Percentiles rank a stretch among this genome's conserved stretches.
phyloP scores from a whole-genome alignment of 177 flowering plant species.

The Vitis hybrid region DNA sequence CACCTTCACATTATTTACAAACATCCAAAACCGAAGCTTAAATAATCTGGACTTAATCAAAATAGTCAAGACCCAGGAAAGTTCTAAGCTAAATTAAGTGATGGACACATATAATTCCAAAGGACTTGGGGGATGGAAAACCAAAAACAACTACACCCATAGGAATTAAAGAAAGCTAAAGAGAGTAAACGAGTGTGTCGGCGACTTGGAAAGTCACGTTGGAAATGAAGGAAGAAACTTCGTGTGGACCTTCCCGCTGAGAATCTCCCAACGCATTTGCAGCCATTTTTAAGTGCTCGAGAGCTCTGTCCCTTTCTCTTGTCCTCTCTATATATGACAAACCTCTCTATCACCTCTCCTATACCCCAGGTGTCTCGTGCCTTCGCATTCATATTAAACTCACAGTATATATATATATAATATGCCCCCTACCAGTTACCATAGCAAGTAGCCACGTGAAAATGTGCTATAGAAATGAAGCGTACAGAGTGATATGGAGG shows the following conservation, averaged over 20 bases:
- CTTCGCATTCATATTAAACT: not conserved
- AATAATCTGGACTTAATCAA: too few species aligned
- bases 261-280: conserved; percentile 11
- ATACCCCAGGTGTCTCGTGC: too few species aligned
- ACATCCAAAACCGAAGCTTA: too few species aligned
- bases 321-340: not conserved
- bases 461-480: too few species aligned
- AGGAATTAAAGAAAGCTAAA: not conserved
- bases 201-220: not conserved
- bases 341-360: not conserved
- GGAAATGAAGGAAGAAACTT: not conserved
- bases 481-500: too few species aligned
- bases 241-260: not conserved
- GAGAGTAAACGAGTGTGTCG: not conserved
- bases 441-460: not conserved
- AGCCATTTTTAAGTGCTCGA: conserved; percentile 14
- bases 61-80: too few species aligned
- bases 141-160: too few species aligned
- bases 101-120: too few species aligned
- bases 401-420: not conserved
- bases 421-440: not conserved
- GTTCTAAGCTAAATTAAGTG: too few species aligned
- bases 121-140: too few species aligned
- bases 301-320: not conserved
- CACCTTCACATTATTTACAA: too few species aligned